Evolutionary conservation across 2,329 filamentous ascomycete genomes (phyloP).

Genomic region (Fusarium metavorans): DNA sequence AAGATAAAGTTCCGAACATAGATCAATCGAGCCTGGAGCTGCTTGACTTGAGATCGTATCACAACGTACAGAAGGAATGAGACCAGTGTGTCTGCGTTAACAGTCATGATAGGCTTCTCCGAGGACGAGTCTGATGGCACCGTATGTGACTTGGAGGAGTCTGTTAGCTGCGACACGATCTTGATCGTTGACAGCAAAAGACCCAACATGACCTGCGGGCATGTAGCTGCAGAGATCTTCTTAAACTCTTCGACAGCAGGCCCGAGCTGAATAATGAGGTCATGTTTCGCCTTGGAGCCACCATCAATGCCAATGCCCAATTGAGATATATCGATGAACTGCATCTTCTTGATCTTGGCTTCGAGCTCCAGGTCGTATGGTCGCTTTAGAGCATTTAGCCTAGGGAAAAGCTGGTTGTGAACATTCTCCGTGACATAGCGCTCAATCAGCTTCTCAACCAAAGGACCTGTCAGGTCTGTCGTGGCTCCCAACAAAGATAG

Average conservation of each 20-base stretch:
- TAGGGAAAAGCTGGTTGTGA: conserved; percentile 88
- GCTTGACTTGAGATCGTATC: conserved; percentile 87
- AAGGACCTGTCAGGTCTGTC: conserved; percentile 90
- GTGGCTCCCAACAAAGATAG: conserved; percentile 91
- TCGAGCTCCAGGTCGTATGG: conserved; percentile 90
- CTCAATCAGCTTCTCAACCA: conserved; percentile 95
- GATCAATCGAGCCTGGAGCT: conserved; percentile 88
- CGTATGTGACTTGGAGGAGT: conserved; percentile 58
- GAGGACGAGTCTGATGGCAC: conserved; percentile 50
- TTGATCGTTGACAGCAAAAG: conserved; percentile 85
- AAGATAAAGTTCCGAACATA: conserved; percentile 99
- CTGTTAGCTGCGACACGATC: conserved; percentile 77
- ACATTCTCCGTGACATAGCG: conserved; percentile 94
- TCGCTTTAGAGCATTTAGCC: conserved; percentile 80
- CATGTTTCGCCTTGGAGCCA: conserved; percentile 81
- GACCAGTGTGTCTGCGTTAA: conserved; percentile 91
- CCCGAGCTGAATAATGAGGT: conserved; percentile 80
- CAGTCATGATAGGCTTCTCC: conserved; percentile 69
- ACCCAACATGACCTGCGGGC: conserved; percentile 90
- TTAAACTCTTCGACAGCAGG: conserved; percentile 90
- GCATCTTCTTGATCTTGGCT: conserved; percentile 91
- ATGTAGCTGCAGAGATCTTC: conserved; percentile 81
- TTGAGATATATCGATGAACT: conserved; percentile 92
- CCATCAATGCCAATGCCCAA: conserved; percentile 89
- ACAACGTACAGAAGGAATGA: conserved; percentile 92